Evolutionary conservation across 2,329 filamentous ascomycete genomes (phyloP).

Genomic region (Orbilia oligospora): DNA sequence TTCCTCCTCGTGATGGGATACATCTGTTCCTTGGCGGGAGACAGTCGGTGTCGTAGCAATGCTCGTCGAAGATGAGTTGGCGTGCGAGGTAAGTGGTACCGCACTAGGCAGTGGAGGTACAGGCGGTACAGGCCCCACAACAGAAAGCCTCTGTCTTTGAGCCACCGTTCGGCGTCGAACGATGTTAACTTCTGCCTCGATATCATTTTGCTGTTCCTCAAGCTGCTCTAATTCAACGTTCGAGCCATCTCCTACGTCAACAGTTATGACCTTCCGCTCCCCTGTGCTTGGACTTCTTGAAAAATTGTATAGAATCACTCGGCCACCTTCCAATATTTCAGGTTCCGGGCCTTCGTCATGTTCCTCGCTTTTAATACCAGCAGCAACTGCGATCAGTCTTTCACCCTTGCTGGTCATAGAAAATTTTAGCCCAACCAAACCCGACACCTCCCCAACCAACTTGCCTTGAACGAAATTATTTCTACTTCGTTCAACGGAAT

Average conservation of each 20-base stretch:
- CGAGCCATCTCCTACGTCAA: constrained; percentile 79
- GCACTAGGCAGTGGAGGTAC: constrained; percentile 37
- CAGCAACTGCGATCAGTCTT: constrained; percentile 79
- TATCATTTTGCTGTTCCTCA: constrained; percentile 80
- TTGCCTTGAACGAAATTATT: constrained; percentile 80
- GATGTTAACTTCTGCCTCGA: constrained; percentile 84
- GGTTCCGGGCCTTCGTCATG: constrained; percentile 75
- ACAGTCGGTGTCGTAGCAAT: constrained; percentile 26
- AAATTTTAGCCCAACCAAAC: constrained; percentile 79
- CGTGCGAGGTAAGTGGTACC: constrained; percentile 7
- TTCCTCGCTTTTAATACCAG: constrained; percentile 72
- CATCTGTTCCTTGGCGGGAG: constrained; percentile 37
- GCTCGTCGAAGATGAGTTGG: constrained; percentile 36
- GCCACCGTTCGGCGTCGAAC: constrained; percentile 81
- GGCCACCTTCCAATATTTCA: constrained; percentile 83
- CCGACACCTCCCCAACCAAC: constrained; percentile 76
- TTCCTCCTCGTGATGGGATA: constrained; percentile 35
- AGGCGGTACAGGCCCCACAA: constrained; percentile 40
- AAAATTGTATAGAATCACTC: constrained; percentile 81
- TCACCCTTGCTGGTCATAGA: constrained; percentile 72
- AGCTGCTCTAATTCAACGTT: constrained; percentile 75
- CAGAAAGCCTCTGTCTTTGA: constrained; percentile 68
- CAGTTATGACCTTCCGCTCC: constrained; percentile 73
- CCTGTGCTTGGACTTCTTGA: constrained; percentile 75
- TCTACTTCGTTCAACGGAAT: constrained; percentile 77